Evolutionary conservation across 148 eudicot genomes (phyloP).

Genomic region (Nepenthes mirabilis): DNA sequence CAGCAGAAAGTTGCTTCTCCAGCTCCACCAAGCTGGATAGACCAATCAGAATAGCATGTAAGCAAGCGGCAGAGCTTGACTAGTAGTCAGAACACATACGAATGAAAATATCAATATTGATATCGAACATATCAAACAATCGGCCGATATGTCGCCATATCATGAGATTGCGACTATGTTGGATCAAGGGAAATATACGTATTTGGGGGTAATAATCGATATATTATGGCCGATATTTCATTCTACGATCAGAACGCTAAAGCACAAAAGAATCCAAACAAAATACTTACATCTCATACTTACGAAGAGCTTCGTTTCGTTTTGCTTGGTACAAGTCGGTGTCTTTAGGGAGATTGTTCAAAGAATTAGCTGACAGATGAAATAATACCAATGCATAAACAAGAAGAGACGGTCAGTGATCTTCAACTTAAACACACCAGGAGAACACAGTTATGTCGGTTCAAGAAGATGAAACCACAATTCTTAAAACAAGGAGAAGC

Average conservation of each 20-base stretch:
- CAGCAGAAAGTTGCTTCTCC: conserved; percentile 54
- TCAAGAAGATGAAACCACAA: too few relatives aligned
- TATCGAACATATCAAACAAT: too few relatives aligned
- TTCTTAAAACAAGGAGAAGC: too few relatives aligned
- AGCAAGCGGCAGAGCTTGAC: neutral
- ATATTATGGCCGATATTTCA: too few relatives aligned
- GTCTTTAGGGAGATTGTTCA: conserved; percentile 36
- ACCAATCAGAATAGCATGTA: neutral
- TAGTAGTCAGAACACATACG: neutral
- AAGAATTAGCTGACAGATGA: conserved; percentile 30
- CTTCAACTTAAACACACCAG: too few relatives aligned
- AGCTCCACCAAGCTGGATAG: conserved; percentile 52
- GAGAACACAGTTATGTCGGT: too few relatives aligned
- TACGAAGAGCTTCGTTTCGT: conserved; percentile 55
- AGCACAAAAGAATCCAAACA: neutral
- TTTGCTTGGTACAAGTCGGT: conserved; percentile 53
- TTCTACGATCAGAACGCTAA: neutral
- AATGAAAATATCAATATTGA: too few relatives aligned
- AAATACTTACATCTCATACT: conserved; percentile 59
- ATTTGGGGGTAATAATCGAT: too few relatives aligned
- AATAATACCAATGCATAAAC: neutral
- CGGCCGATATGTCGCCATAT: too few relatives aligned
- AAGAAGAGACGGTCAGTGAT: too few relatives aligned
- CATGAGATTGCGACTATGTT: too few relatives aligned
- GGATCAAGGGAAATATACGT: too few relatives aligned